phyloP scores from a whole-genome alignment of 805 yeast species.

The Metschnikowia koreensis region DNA sequence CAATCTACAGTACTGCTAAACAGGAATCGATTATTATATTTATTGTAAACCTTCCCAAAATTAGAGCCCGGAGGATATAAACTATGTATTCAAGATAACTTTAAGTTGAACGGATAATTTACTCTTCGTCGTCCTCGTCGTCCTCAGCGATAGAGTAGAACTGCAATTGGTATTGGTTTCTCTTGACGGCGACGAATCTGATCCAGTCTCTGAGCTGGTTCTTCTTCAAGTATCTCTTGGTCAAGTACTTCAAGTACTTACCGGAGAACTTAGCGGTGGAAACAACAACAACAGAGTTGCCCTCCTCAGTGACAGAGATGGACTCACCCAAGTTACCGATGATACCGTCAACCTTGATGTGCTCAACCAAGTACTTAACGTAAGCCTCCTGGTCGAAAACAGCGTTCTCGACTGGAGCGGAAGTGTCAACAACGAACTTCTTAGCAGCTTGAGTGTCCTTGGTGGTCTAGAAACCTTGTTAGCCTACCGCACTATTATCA shows the following conservation, averaged over 20 bases:
- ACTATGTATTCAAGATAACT: constrained; percentile 7
- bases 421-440: constrained; percentile 92
- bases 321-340: constrained; percentile 96
- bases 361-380: constrained; percentile 97
- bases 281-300: constrained; percentile 84
- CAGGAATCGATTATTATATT: constrained; percentile 4
- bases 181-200: constrained; percentile 95
- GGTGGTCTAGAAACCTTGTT: constrained; percentile 67
- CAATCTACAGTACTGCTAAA: background rate
- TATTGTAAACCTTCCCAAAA: constrained; percentile 10
- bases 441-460: constrained; percentile 68
- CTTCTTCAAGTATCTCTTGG: constrained; percentile 99
- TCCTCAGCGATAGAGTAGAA: constrained; percentile 97
- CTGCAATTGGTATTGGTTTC: constrained; percentile 94
- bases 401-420: constrained; percentile 96
- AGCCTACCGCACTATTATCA: constrained; percentile 69
- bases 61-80: constrained; percentile 6
- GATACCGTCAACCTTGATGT: constrained; percentile 97
- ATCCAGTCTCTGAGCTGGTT: constrained; percentile 99
- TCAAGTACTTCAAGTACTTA: constrained; percentile 98
- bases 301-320: constrained; percentile 83
- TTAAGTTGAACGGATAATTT: constrained; percentile 31
- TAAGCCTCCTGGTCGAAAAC: constrained; percentile 96
- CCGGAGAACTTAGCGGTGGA: constrained; percentile 97
- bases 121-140: constrained; percentile 72